phyloP scores from a whole-genome alignment of 768 basidiomycete genomes.

The Russula vinacea region DNA sequence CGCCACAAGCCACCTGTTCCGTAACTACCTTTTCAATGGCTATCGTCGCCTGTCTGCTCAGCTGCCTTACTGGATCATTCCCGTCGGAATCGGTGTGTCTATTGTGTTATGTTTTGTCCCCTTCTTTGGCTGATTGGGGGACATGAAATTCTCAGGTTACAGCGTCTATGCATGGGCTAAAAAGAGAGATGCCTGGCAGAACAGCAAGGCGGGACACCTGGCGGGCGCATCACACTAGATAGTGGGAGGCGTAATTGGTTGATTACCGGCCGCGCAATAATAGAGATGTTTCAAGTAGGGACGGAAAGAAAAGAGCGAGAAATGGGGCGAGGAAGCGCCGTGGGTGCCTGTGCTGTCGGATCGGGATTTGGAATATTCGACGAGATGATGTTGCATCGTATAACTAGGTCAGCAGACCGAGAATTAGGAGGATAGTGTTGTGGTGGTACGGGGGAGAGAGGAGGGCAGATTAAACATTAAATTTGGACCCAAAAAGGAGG shows the following conservation, averaged over 20 bases:
- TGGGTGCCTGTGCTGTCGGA: conserved; percentile 26
- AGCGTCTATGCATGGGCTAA: conserved; percentile 77
- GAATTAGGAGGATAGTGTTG: not conserved
- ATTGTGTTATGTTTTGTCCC: not conserved
- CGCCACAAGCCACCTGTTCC: conserved; percentile 63
- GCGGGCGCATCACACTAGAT: conserved; percentile 37
- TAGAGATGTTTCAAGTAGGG: conserved; percentile 1
- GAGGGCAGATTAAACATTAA: not conserved
- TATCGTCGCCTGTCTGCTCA: conserved; percentile 68
- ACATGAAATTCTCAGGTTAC: conserved; percentile 52
- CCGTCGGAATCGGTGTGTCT: conserved; percentile 66
- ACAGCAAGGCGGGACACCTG: conserved; percentile 72
- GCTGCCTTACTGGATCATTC: conserved; percentile 70
- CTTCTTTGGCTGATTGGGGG: not conserved
- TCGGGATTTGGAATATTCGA: conserved; percentile 25
- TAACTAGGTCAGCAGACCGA: conserved; percentile 18
- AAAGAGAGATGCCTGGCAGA: conserved; percentile 54
- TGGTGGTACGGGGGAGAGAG: not conserved
- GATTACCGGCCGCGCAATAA: not conserved
- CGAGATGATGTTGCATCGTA: conserved; percentile 4
- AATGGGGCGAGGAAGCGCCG: conserved; percentile 9
- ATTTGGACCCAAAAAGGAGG: conserved; percentile 16
- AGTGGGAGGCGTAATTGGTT: not conserved
- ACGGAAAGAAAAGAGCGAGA: not conserved
- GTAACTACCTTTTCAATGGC: conserved; percentile 79